Evolutionary conservation across 768 basidiomycete species (phyloP).

Genomic region (Trametes gibbosa): DNA sequence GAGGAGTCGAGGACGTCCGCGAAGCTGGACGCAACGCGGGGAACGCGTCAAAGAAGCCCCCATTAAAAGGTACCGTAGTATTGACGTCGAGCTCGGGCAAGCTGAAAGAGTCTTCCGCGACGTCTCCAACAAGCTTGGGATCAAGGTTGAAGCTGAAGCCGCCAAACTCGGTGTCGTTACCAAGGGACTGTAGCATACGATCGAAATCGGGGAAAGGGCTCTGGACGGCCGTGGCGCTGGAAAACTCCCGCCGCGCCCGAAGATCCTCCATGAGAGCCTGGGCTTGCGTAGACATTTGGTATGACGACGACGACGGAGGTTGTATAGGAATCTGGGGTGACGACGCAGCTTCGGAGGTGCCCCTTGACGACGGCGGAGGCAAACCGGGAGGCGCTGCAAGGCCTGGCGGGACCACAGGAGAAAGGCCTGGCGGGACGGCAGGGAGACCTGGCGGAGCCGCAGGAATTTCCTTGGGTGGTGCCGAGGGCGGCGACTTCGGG

Average conservation of each 20-base stretch:
- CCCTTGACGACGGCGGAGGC: conserved; percentile 42
- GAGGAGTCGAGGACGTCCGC: conserved; percentile 28
- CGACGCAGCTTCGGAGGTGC: conserved; percentile 43
- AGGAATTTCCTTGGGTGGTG: conserved; percentile 34
- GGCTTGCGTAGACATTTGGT: conserved; percentile 86
- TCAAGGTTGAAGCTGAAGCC: conserved; percentile 89
- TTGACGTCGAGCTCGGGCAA: conserved; percentile 48
- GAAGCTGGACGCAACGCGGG: conserved; percentile 47
- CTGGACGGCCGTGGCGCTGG: conserved; percentile 36
- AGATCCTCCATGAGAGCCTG: conserved; percentile 84
- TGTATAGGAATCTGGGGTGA: conserved; percentile 50
- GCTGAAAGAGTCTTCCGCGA: conserved; percentile 37
- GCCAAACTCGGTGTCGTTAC: conserved; percentile 55
- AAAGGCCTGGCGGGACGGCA: conserved; percentile 56
- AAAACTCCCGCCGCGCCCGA: conserved; percentile 66
- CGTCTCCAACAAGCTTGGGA: conserved; percentile 60
- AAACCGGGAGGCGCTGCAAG: conserved; percentile 54
- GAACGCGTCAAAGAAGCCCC: conserved; percentile 69
- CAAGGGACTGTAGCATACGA: conserved; percentile 72
- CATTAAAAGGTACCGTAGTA: conserved; percentile 55
- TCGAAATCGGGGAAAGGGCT: conserved; percentile 91
- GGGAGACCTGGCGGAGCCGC: conserved; percentile 49
- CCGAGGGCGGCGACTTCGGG: conserved; percentile 36
- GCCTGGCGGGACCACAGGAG: conserved; percentile 52
- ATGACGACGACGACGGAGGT: conserved; percentile 52